Evolutionary conservation across 2,329 filamentous ascomycete species (phyloP), one percentile per base, ranked within the genome.

Genomic region (Colletotrichum acutatum): DNA sequence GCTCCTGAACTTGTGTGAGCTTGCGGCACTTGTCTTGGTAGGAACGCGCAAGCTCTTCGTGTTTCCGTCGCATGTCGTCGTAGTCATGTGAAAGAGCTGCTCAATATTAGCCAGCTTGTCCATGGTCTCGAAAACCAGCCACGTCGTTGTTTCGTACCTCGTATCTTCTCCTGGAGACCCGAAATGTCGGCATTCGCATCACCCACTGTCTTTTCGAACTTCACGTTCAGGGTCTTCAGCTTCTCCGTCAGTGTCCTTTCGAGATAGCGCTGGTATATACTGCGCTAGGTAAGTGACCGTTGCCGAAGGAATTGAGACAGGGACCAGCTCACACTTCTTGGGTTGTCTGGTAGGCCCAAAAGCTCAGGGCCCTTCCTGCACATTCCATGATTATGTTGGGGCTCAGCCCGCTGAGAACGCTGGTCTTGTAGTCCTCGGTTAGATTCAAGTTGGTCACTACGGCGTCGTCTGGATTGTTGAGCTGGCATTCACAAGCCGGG

Each of bases 341-440:
- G 3, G 91, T 91, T 24, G 92, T 91, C 80, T 98, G 95, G 78
- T 97, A 98, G 34, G 90, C 92, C 92, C 95, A 97, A 79, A 98
- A 98, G 37, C 89, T 90, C 75, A 98, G 82, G 1, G 92, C 95
- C 76, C 94, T 89, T 5, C 92, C 91, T 26, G 94, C 93, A 81
- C 95, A 97, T 77, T 98, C 95, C 88, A 97, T 95, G 75, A 98
- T 93, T 34, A 92, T 87, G 42, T 88, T 92, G 0, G 96, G 96
- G 73, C 91, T 94, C 1, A 98, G 84, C 0, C 96, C 96, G 78
- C 94, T 95, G 12, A 98, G 86, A 0, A 97, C 90, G 73, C 92
- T 95, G 0, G 94, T 95, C 82, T 97, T 97, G 86, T 97, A 97
- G 76, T 97, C 95, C 78, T 98, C 95, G 0, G 91, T 92, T 0